Evolutionary conservation across 2,329 filamentous ascomycete genomes (phyloP).

Genomic region (Amauroascus niger): DNA sequence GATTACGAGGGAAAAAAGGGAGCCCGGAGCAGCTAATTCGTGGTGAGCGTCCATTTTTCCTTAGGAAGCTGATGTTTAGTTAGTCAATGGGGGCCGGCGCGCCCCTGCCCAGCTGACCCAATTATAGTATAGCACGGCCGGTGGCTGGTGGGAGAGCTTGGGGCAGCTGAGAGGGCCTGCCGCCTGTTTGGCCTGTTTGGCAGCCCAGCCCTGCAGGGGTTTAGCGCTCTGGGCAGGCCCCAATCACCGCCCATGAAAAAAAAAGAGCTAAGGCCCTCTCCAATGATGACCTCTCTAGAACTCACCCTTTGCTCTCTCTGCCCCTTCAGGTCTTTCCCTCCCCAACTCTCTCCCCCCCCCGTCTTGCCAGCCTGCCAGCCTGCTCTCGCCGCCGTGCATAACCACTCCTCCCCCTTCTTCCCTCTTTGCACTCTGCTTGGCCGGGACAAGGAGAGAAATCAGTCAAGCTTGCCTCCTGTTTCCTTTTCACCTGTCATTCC

Average conservation of each 20-base stretch:
- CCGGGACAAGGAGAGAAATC: not conserved
- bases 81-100: no score
- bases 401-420: not conserved
- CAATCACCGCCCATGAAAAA: conserved; percentile 1
- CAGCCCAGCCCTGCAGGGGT: conserved; percentile 7
- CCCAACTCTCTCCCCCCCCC: not conserved
- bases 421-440: not conserved
- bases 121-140: not conserved
- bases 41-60: no score
- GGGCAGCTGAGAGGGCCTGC: not conserved
- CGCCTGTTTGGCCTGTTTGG: conserved; percentile 13
- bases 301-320: no score
- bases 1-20: no score
- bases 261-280: no score
- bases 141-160: conserved; percentile 4
- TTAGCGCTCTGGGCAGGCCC: conserved; percentile 1
- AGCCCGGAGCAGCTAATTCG: no score
- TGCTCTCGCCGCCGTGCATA: not conserved
- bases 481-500: not conserved
- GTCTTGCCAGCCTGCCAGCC: not conserved
- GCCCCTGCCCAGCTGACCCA: conserved; percentile 2
- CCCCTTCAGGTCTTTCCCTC: no score
- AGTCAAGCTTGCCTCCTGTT: not conserved
- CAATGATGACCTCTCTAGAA: no score
- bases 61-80: no score